Evolutionary conservation across 225 moss, liverwort and hornwort species (phyloP).

Genomic region (Asterella californica): DNA sequence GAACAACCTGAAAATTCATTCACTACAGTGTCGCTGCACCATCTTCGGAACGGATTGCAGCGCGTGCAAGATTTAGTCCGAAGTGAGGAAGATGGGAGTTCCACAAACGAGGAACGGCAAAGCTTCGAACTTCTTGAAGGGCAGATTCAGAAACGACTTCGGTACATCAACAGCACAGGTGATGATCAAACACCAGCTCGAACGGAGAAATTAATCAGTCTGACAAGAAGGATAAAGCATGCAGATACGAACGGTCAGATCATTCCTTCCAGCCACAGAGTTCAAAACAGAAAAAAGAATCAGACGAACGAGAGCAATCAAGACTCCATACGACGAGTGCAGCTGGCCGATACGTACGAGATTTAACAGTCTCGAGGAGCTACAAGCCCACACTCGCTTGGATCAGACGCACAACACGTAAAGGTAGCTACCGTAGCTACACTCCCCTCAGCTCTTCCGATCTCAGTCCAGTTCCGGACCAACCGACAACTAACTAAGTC

Average conservation of each 20-base stretch:
- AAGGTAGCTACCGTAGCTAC: constrained; percentile 4
- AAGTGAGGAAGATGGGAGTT: not conserved
- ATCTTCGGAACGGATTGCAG: not conserved
- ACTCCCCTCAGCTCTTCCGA: constrained; percentile 22
- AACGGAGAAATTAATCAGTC: not conserved
- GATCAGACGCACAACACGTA: constrained; percentile 8
- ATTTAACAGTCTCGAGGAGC: constrained; percentile 7
- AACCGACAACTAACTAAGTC: not conserved
- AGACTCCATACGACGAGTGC: not conserved
- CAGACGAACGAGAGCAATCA: not conserved
- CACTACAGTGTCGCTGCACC: not conserved
- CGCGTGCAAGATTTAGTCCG: not conserved
- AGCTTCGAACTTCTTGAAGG: not conserved
- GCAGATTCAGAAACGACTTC: not conserved
- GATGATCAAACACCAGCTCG: not conserved
- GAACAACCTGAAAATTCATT: not conserved
- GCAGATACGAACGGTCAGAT: constrained; percentile 23
- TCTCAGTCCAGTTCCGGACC: constrained; percentile 16
- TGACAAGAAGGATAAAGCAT: not conserved
- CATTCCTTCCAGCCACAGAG: not conserved
- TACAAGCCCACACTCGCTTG: not conserved
- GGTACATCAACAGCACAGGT: not conserved
- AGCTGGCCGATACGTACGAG: constrained; percentile 11
- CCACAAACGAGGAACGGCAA: not conserved
- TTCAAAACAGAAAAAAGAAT: not conserved